Percentiles rank a stretch among this genome's conserved stretches.
These are phyloP conservation scores for Calonectria multiphialidica DNA, from an alignment of 2,329 filamentous ascomycete genomes.

Conservation along the genomic window DNA sequence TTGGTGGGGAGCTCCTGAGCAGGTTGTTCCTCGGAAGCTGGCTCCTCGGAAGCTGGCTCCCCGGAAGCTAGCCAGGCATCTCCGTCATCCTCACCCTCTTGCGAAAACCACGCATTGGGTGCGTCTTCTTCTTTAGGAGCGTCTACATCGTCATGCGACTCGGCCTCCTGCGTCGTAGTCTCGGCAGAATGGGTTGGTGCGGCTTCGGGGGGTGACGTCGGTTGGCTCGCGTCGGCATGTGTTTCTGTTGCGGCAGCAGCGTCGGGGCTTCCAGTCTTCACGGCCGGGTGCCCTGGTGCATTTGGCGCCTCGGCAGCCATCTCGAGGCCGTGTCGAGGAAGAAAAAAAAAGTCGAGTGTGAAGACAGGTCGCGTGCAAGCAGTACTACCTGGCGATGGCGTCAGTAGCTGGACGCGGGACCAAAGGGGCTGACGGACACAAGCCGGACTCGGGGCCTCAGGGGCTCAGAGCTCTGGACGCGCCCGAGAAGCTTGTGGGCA, in stretches of 20 bases:
- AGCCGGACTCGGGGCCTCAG: slow-evolving; percentile 29
- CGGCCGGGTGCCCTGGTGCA: slow-evolving; percentile 56
- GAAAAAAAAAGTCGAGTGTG: slow-evolving; percentile 26
- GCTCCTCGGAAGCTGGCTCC: slow-evolving; percentile 38
- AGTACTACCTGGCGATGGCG: slow-evolving; percentile 38
- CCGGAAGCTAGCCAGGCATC: slow-evolving; percentile 43
- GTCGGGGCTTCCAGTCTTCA: slow-evolving; percentile 52
- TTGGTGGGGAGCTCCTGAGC: slow-evolving; percentile 25
- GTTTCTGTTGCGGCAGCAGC: slow-evolving; percentile 33
- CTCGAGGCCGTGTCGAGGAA: slow-evolving; percentile 35
- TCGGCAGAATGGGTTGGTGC: slow-evolving; percentile 24
- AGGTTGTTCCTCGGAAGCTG: slow-evolving; percentile 36
- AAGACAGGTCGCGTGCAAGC: slow-evolving; percentile 32
- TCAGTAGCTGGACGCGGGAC: slow-evolving; percentile 38
- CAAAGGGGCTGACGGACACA: slow-evolving; percentile 35
- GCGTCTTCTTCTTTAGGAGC: slow-evolving; percentile 10
- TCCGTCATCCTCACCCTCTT: slow-evolving; percentile 37
- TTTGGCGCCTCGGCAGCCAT: slow-evolving; percentile 54
- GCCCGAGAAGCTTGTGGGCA: not conserved
- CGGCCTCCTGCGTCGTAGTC: slow-evolving; percentile 18
- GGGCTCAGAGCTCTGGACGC: slow-evolving; percentile 27
- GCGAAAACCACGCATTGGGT: slow-evolving; percentile 34
- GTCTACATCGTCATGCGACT: slow-evolving; percentile 27
- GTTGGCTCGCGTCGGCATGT: slow-evolving; percentile 26
- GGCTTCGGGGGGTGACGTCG: slow-evolving; percentile 39